Evolutionary conservation across 108 stramenopile species (phyloP), one percentile per base, ranked within the genome.

Genomic region (Skeletonema potamos): DNA sequence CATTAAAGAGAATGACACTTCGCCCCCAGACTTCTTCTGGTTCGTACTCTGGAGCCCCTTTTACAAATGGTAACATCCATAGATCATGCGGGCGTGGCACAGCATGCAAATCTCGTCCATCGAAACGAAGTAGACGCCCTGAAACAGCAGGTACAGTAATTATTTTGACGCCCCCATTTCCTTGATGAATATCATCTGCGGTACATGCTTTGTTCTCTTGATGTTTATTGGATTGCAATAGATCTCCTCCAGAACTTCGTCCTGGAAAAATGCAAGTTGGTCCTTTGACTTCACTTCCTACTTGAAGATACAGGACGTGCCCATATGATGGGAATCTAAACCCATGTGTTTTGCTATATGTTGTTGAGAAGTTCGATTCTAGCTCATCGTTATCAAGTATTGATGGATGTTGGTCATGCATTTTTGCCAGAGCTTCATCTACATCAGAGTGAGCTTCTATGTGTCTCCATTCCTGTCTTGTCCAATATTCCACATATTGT

Each of bases 381-480:
- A 81, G 76, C 18, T 62, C 32, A 34, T 68, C 29, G 15, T 22
- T 28, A n/a, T 33, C 54, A 3, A 13, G 44, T 34, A 33, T 10
- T 22, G 36, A 7, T 46, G 39, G 24, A 20, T 34, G 2, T 58
- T 54, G 58, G 72, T 85, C 85, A 12, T 82, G 54, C 46, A 51
- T 12, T 48, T 87, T 89, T 0, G 87, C 84, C 43, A 81, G 32
- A 65, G 76, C 72, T 65, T 91, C 90, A 64, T 89, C 89, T 0
- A 92, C 84, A 81, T 92, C 91, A 13, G 91, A 87, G 66, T 92
- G 91, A 8, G 91, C 91, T 39, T 88, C 85, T 27, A 87, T 92
- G 34, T 82, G 78, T 30, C 84, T 57, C 89, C 88, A 92, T 65
- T 89, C 89, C 46, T 81, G 79, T 17, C 89, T 72, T 13, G 80